Evolutionary conservation across 495 filamentous ascomycete genomes (phyloP).

Genomic region (Penicillium cosmopolitanum): DNA sequence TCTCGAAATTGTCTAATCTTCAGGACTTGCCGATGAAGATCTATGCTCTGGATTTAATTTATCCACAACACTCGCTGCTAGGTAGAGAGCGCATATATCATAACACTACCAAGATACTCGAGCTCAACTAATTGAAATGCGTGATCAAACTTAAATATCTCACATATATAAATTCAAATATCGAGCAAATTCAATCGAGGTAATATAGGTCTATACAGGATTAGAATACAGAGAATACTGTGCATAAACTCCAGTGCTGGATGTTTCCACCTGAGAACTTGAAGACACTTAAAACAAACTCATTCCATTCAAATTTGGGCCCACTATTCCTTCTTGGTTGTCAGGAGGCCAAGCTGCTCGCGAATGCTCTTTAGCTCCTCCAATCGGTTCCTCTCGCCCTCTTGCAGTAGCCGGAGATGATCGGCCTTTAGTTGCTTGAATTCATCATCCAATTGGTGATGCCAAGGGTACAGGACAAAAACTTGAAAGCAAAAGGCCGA

Average conservation of each 20-base stretch:
- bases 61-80: too few species aligned
- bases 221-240: too few species aligned
- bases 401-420: conserved; percentile 42
- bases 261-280: background rate
- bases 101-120: too few species aligned
- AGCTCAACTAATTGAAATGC: too few species aligned
- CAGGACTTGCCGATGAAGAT: too few species aligned
- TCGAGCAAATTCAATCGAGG: too few species aligned
- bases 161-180: too few species aligned
- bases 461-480: conserved; percentile 68
- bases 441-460: conserved; percentile 62
- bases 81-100: too few species aligned
- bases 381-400: conserved; percentile 18
- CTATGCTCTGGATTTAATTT: too few species aligned
- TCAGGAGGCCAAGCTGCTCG: conserved; percentile 12
- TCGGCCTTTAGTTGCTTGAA: conserved; percentile 61
- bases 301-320: background rate
- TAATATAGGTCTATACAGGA: too few species aligned
- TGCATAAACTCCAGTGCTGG: too few species aligned
- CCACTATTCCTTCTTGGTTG: conserved; percentile 5
- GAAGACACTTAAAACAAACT: background rate
- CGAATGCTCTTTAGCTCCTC: conserved; percentile 17
- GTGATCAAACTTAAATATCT: too few species aligned
- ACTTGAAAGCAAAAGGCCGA: conserved; percentile 68
- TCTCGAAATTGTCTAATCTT: background rate